These are phyloP conservation scores for Plasmodium adleri DNA, from an alignment of 169 alveolate genomes.

Conservation along the genomic window DNA sequence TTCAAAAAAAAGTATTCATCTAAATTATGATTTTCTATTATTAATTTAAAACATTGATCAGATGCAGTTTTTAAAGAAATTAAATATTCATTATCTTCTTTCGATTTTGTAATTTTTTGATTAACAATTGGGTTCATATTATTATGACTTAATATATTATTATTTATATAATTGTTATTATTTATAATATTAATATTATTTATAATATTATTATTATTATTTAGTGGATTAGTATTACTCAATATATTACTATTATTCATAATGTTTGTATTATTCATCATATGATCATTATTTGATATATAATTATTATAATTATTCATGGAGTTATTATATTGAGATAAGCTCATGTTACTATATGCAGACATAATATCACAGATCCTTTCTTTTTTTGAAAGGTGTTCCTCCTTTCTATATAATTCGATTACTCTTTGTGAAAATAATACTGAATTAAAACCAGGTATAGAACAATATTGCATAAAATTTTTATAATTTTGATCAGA, in stretches of 20 bases:
- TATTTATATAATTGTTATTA: too few species aligned
- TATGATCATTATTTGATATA: too few species aligned
- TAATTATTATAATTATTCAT: too few species aligned
- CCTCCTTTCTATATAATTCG: conserved; percentile 40
- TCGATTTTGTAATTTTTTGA: conserved; percentile 13
- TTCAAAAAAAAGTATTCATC: background rate
- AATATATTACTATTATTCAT: background rate
- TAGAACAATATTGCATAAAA: conserved; percentile 70
- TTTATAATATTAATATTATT: too few species aligned
- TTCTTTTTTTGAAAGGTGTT: conserved; percentile 53
- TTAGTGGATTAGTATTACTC: background rate
- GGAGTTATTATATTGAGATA: background rate
- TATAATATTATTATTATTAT: too few species aligned
- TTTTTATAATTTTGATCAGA: conserved; percentile 55
- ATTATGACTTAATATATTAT: background rate
- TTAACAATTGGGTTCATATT: background rate
- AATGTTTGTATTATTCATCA: background rate
- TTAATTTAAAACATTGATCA: conserved; percentile 26
- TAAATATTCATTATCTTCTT: conserved; percentile 43
- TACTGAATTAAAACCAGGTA: conserved; percentile 64
- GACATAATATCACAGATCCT: conserved; percentile 46
- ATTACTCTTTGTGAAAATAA: conserved; percentile 47
- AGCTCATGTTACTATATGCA: conserved; percentile 43
- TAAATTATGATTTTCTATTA: conserved; percentile 4
- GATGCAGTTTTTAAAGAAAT: conserved; percentile 65